A percentile compares a stretch with the other conserved stretches of the same genome.
Evolutionary conservation across 2,329 filamentous ascomycete genomes (phyloP).

Genomic region (Claviceps sorghi): DNA sequence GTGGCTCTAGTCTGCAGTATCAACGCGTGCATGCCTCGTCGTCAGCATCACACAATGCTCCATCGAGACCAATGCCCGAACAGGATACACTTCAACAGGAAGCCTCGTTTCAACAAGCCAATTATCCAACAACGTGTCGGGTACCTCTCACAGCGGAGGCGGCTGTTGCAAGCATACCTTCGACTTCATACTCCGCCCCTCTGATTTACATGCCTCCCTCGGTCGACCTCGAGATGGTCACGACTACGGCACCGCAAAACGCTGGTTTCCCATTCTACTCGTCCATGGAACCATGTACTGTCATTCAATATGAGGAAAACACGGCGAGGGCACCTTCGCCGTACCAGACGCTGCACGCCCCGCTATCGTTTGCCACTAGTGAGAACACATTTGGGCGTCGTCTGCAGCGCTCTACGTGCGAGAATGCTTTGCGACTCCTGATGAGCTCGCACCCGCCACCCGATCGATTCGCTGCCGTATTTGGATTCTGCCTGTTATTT

Average conservation of each 20-base stretch:
- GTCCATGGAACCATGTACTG: constrained; percentile 10
- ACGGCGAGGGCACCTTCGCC: constrained; percentile 12
- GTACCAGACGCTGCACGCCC: constrained; percentile 25
- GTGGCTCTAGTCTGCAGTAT: background rate
- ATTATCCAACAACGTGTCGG: background rate
- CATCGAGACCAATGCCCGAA: background rate
- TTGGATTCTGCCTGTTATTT: constrained; percentile 55
- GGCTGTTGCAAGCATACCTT: background rate
- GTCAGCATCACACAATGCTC: background rate
- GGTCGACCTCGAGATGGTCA: constrained; percentile 32
- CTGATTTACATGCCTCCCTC: constrained; percentile 6
- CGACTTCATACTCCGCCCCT: background rate
- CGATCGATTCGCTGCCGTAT: constrained; percentile 38
- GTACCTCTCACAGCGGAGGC: background rate
- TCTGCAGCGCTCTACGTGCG: constrained; percentile 50
- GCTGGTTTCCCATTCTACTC: constrained; percentile 34
- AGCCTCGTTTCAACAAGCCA: background rate
- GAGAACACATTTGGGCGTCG: constrained; percentile 57
- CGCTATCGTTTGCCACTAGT: constrained; percentile 43
- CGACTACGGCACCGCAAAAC: constrained; percentile 35
- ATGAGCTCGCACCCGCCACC: constrained; percentile 32
- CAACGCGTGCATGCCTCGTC: background rate
- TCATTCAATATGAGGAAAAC: constrained; percentile 7
- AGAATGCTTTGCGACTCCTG: constrained; percentile 47
- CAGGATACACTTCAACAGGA: background rate